phyloP scores from a whole-genome alignment of 257 asterid genomes.

The Echites panduratus region DNA sequence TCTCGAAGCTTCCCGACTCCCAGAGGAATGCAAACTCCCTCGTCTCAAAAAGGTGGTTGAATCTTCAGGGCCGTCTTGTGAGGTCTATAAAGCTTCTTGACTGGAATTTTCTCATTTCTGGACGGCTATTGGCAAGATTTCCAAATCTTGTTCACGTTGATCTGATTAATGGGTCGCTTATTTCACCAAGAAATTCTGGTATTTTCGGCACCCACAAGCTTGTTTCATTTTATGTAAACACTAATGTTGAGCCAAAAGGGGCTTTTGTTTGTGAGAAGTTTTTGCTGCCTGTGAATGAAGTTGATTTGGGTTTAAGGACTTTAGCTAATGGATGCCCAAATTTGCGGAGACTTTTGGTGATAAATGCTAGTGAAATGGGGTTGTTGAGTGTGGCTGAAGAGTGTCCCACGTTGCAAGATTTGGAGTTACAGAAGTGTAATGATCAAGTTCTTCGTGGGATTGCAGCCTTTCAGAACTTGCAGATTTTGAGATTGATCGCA shows the following conservation, averaged over 20 bases:
- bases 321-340: slow-evolving; percentile 55
- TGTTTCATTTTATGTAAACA: slow-evolving; percentile 36
- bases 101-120: slow-evolving; percentile 69
- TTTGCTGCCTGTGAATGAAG: slow-evolving; percentile 37
- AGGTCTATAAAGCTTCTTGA: slow-evolving; percentile 66
- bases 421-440: slow-evolving; percentile 57
- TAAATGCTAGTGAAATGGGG: slow-evolving; percentile 70
- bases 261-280: slow-evolving; percentile 33
- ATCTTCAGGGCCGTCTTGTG: slow-evolving; percentile 75
- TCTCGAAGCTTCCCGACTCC: slow-evolving; percentile 47
- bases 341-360: slow-evolving; percentile 43
- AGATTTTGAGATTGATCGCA: slow-evolving; percentile 53
- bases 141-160: slow-evolving; percentile 68
- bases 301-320: slow-evolving; percentile 49
- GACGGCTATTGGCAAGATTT: slow-evolving; percentile 61
- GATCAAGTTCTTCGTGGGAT: slow-evolving; percentile 65
- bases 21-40: slow-evolving; percentile 55
- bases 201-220: slow-evolving; percentile 35
- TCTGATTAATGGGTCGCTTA: slow-evolving; percentile 45
- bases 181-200: slow-evolving; percentile 41
- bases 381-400: slow-evolving; percentile 60
- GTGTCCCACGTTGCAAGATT: slow-evolving; percentile 60
- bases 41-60: slow-evolving; percentile 76
- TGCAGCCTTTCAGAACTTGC: slow-evolving; percentile 56
- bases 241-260: slow-evolving; percentile 35